phyloP scores from a whole-genome alignment of 306 rosid genomes.

The Cucumis sativus region Cucumber_9930_V3 NC_026657.2:29295501-29296000 shows the following conservation, averaged over 20 bases:
- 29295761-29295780: constrained; percentile 40
- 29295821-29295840: constrained; percentile 87
- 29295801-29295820: constrained; percentile 66
- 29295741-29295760: constrained; percentile 65
- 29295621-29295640: background rate
- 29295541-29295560: constrained; percentile 60
- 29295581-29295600: constrained; percentile 24
- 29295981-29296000: constrained; percentile 62
- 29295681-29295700: constrained; percentile 34
- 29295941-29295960: constrained; percentile 68
- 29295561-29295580: constrained; percentile 24
- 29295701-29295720: constrained; percentile 15
- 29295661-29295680: background rate
- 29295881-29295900: background rate
- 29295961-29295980: constrained; percentile 50
- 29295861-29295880: background rate
- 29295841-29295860: background rate
- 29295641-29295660: background rate
- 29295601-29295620: background rate
- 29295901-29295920: background rate
- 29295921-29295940: constrained; percentile 52
- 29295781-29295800: constrained; percentile 58
- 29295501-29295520: constrained; percentile 71
- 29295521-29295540: constrained; percentile 50
- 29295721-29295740: constrained; percentile 20